Evolutionary conservation across 2,329 filamentous ascomycete genomes (phyloP), one percentile per base, ranked within the genome.

Genomic region (Xylariaceae sp.): DNA sequence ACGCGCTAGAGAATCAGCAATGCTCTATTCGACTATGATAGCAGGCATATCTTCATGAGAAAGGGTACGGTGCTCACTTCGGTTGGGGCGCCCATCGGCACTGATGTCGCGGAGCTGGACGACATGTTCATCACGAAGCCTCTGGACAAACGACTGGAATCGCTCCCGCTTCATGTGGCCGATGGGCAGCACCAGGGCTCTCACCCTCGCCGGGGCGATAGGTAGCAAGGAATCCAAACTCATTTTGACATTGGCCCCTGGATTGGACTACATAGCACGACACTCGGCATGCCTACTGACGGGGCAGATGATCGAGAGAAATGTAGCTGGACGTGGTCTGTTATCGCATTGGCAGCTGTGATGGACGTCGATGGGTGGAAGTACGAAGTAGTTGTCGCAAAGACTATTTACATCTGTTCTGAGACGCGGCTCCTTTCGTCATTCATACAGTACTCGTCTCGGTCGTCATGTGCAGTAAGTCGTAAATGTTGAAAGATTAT

Each of bases 191-290:
- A 96, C 83, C 68, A 97, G 84, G 64, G 88, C 90, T 78, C 90
- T 89, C 72, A 97, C 86, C 82, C 90, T 89, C 78, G 92, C 93
- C 73, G 92, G 92, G 75, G 92, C 89, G 78, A 92, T 86, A 75
- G 93, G 92, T 74, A 92, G 89, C 74, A 96, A 85, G 75, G 90
- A 87, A 80, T 97, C 93, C 77, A 89, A 82, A 78, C 84, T 88
- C 92, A 96, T 96, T 73, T 77, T 88, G 80, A 75, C 77, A 80
- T 78, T 72, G 73, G 74, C 64, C 56, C 69, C 56, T 62, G 52
- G 57, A 51, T 61, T 37, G 62, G 53, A 55, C 64, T 67, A 66
- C 65, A 67, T 67, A 65, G 60, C 64, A 68, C 61, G 64, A 59
- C 62, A 65, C 61, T 65, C 62, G 61, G 65, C 67, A 69, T 69